Conservation (phyloP, 139 green algal species). For the Volvox africanus region DNA sequence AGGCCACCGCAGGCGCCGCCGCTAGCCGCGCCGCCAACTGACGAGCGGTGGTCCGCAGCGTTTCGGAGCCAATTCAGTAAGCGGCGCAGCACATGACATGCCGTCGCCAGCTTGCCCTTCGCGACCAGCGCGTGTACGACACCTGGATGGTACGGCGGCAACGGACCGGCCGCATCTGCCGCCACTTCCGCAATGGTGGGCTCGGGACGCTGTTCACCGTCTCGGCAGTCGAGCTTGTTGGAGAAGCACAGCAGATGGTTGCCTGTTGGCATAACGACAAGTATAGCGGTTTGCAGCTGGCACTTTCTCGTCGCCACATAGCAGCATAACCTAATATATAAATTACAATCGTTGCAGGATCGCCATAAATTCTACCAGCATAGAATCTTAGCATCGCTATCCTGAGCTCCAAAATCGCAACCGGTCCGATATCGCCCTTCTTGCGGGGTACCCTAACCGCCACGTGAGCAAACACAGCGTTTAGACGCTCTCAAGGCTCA, state of each 20-base stretch:
- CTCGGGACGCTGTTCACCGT: not conserved
- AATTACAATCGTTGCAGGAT: too few relatives aligned
- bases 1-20: not conserved
- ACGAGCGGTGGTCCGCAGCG: not conserved
- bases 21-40: not conserved
- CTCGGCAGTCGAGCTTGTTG: conserved; percentile 15
- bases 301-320: too few relatives aligned
- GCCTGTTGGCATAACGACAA: not conserved
- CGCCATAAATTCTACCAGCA: too few relatives aligned
- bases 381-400: too few relatives aligned
- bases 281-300: too few relatives aligned
- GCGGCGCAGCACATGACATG: conserved; percentile 40
- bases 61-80: conserved; percentile 51
- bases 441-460: too few relatives aligned
- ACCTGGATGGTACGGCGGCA: conserved; percentile 58
- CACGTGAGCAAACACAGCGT: too few relatives aligned
- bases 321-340: too few relatives aligned
- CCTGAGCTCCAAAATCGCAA: too few relatives aligned
- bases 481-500: too few relatives aligned
- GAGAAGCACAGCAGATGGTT: conserved; percentile 42
- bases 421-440: too few relatives aligned
- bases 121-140: conserved; percentile 49
- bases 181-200: not conserved
- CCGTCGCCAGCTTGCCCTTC: conserved; percentile 47
- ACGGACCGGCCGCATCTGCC: conserved; percentile 20